Conservation (phyloP, 169 alveolate genomes). For the Cryptosporidium sp. region DNA sequence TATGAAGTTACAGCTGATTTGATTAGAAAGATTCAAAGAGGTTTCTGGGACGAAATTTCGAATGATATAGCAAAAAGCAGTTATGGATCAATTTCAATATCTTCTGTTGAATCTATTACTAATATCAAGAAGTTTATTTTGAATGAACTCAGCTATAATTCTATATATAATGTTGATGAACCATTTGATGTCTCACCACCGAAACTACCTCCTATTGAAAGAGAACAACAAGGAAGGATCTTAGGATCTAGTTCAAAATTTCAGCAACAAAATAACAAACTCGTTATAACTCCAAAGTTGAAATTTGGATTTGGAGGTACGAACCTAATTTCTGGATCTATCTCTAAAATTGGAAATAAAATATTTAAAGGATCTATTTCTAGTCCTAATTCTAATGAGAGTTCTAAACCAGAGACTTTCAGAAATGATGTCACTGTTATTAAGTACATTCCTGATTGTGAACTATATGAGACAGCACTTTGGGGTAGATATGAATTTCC, state of each 20-base stretch:
- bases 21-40: slow-evolving; percentile 38
- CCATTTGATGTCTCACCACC: slow-evolving; percentile 75
- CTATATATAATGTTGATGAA: slow-evolving; percentile 63
- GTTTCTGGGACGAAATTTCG: slow-evolving; percentile 67
- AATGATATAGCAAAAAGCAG: slow-evolving; percentile 63
- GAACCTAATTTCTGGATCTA: background rate
- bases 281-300: slow-evolving; percentile 34
- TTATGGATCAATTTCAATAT: slow-evolving; percentile 34
- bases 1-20: slow-evolving; percentile 61
- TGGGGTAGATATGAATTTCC: slow-evolving; percentile 64
- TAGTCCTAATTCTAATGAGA: background rate
- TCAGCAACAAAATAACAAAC: slow-evolving; percentile 12
- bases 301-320: background rate
- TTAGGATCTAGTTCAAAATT: slow-evolving; percentile 1
- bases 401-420: background rate
- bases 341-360: background rate
- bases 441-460: slow-evolving; percentile 55
- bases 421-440: slow-evolving; percentile 15
- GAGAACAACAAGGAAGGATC: slow-evolving; percentile 4
- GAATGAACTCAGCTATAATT: slow-evolving; percentile 20
- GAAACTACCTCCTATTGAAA: slow-evolving; percentile 16
- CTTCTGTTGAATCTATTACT: slow-evolving; percentile 10
- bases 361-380: background rate
- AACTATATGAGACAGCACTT: slow-evolving; percentile 44
- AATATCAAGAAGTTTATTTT: slow-evolving; percentile 22